Base-by-base conservation (phyloP, 441 rosid genomes). In the Gossypium aridum region DNA sequence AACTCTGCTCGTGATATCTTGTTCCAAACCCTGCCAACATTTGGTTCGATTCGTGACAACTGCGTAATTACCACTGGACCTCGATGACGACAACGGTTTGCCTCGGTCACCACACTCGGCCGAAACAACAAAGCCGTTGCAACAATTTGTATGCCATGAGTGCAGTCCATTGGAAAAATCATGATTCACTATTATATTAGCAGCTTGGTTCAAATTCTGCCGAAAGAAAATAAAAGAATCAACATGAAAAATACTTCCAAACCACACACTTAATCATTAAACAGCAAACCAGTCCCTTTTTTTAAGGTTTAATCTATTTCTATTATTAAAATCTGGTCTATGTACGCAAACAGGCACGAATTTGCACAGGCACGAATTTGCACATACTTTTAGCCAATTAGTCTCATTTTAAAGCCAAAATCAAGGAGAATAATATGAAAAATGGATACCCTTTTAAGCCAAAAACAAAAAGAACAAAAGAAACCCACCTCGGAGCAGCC, bases 21-120 rank as follows among this genome's bases (percentile, higher is more conserved):
- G 97, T 74, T 89, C 98, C 83, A 95, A 83, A 1, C 97, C 98
- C 79, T 95, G 98, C 99, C 99, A 95, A 81, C 86, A 82, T 76
- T 91, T 89, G 10, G 80, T 89, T 49, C 99, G 85, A 53, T 90
- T 87, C 20, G 96, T 88, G 65, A 93, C 88, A 76, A 88, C 95
- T 13, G 83, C 99, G 70, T 89, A 91, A 68, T 77, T 84, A 75
- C 87, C 56, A 10, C 71, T 85, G 0, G 78, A 47, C 64, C 77
- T 78, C 19, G 78, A 65, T 47, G 78, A 20, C 7, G 78, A 20
- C 12, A 76, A 70, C 26, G 22, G 28, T 75, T 78, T 85, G 22
- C 80, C 83, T 12, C 75, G 77, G 72, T 66, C 76, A 64, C 77
- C 80, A 0, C 86, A 80, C 7, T 82, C 91, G 34, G 93, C 82